Percentiles rank a stretch among this genome's conserved stretches.
Evolutionary conservation across 2,329 filamentous ascomycete species (phyloP).

Genomic region (Cylindrodendrum hubeiense): DNA sequence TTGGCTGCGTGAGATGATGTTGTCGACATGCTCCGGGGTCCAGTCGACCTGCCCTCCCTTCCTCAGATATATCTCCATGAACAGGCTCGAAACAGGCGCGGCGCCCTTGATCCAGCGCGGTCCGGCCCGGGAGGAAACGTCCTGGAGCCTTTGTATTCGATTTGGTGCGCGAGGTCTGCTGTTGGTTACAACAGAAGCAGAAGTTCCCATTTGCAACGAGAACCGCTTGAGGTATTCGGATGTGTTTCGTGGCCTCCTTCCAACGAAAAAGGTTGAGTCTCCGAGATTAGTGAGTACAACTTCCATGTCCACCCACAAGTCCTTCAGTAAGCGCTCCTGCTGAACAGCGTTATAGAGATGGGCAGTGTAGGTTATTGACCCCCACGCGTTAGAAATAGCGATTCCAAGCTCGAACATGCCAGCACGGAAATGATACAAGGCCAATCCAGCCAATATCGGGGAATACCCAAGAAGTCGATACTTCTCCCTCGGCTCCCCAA

Average conservation of each 20-base stretch:
- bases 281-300: slow-evolving; percentile 46
- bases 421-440: slow-evolving; percentile 50
- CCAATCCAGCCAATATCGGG: slow-evolving; percentile 54
- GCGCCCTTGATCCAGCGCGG: slow-evolving; percentile 46
- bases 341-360: slow-evolving; percentile 58
- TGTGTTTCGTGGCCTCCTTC: slow-evolving; percentile 46
- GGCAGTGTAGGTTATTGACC: slow-evolving; percentile 50
- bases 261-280: slow-evolving; percentile 51
- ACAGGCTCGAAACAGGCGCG: slow-evolving; percentile 52
- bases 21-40: slow-evolving; percentile 51
- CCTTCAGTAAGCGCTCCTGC: slow-evolving; percentile 43
- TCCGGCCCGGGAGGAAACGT: slow-evolving; percentile 36
- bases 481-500: slow-evolving; percentile 2
- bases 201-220: slow-evolving; percentile 53
- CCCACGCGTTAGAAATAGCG: slow-evolving; percentile 52
- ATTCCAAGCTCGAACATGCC: slow-evolving; percentile 49
- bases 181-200: slow-evolving; percentile 30
- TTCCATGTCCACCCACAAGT: slow-evolving; percentile 57
- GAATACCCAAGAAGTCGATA: slow-evolving; percentile 50
- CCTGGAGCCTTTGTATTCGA: neutral
- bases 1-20: slow-evolving; percentile 50
- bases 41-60: slow-evolving; percentile 40
- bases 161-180: neutral
- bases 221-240: slow-evolving; percentile 53
- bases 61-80: slow-evolving; percentile 49